phyloP scores from a whole-genome alignment of 108 stramenopile genomes.

The Cylindrotheca closterium region DNA sequence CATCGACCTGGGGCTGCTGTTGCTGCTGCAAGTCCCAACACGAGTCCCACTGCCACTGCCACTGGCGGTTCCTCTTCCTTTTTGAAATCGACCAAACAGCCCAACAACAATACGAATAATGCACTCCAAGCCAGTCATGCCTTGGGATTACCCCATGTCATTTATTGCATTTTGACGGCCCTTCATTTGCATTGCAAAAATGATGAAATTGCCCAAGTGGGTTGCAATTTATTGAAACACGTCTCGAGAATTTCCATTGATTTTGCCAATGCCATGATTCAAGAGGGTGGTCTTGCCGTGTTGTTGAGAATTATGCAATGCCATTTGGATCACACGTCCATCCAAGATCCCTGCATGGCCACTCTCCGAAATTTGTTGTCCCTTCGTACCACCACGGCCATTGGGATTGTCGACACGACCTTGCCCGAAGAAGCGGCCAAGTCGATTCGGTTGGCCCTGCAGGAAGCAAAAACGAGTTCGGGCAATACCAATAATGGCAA shows the following conservation, averaged over 20 bases:
- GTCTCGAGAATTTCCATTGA: not conserved
- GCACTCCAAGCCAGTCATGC: not conserved
- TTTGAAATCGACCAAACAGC: not conserved
- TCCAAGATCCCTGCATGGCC: conserved; percentile 20
- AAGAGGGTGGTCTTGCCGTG: conserved; percentile 56
- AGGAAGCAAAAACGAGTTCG: not conserved
- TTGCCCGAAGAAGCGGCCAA: not conserved
- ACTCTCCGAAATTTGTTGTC: conserved; percentile 17
- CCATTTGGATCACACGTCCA: conserved; percentile 10
- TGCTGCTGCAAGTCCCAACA: no score
- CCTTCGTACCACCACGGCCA: not conserved
- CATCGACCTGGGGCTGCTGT: no score
- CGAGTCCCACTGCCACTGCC: not conserved
- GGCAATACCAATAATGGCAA: not conserved
- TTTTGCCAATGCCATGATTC: conserved; percentile 2
- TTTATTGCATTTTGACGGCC: not conserved
- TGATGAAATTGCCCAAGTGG: not conserved
- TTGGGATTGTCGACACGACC: not conserved
- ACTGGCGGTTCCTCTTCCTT: not conserved
- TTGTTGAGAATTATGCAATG: conserved; percentile 40
- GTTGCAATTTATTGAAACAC: not conserved
- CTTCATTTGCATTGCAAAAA: not conserved
- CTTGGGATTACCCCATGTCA: not conserved
- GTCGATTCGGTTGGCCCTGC: not conserved
- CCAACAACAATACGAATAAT: not conserved